Percentiles rank a stretch among this genome's conserved stretches.
Conservation (phyloP, 2,329 filamentous ascomycete species). For the Diplodia seriata region DNA sequence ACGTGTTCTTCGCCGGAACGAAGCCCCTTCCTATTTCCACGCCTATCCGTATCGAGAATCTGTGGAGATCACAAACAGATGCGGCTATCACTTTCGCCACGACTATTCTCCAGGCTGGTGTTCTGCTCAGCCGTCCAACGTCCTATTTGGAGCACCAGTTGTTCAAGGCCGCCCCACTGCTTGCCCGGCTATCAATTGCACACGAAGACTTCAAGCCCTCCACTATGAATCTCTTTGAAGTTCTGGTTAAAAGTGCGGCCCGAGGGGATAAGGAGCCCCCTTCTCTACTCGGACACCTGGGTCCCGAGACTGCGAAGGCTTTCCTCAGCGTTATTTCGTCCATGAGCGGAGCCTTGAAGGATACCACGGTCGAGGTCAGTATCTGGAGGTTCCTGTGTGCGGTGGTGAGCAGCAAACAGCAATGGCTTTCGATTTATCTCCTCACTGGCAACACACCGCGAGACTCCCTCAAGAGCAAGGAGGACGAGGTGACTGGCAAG, state of each 20-base stretch:
- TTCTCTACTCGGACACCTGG: constrained; percentile 91
- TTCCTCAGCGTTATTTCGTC: constrained; percentile 81
- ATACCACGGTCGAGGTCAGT: constrained; percentile 67
- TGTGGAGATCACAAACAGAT: constrained; percentile 67
- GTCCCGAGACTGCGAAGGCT: constrained; percentile 79
- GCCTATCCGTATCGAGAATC: constrained; percentile 46
- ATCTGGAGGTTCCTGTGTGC: constrained; percentile 88
- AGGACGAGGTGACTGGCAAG: constrained; percentile 41
- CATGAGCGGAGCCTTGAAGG: constrained; percentile 76
- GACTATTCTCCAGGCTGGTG: constrained; percentile 73
- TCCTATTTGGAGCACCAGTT: constrained; percentile 76
- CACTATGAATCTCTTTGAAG: constrained; percentile 73
- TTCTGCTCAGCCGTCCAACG: constrained; percentile 67
- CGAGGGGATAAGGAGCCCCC: constrained; percentile 73
- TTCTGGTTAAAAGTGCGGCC: constrained; percentile 73
- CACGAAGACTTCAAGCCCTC: constrained; percentile 70
- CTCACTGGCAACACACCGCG: constrained; percentile 86
- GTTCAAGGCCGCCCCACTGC: constrained; percentile 78
- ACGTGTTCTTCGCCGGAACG: constrained; percentile 67
- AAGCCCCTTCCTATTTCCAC: constrained; percentile 51
- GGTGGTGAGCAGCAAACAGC: constrained; percentile 86
- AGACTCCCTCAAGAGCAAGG: constrained; percentile 67
- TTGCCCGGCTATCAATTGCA: constrained; percentile 77
- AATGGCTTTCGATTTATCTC: constrained; percentile 94
- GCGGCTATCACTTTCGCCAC: constrained; percentile 71